Evolutionary conservation across 805 yeast species (phyloP), one percentile per base, ranked within the genome.

Genomic region (Lachancea meyersii): DNA sequence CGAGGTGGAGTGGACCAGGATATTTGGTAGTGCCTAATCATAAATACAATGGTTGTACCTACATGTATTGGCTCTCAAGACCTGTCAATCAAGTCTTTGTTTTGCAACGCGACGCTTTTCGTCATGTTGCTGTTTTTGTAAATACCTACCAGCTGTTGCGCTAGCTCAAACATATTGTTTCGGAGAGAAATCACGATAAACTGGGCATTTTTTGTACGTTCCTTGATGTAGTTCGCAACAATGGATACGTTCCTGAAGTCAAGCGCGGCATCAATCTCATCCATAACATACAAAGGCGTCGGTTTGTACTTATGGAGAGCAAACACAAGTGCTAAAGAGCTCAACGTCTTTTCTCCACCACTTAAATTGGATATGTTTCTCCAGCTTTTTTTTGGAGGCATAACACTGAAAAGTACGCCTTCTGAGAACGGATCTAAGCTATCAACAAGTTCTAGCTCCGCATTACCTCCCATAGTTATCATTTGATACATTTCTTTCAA

Each of bases 321-420:
- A 72, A 93, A 93, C 2, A 93, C 98, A 52, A 93, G 70, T 0
- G 98, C 97, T 55, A 93, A 71, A 0, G 97, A 91, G 54, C 95
- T 84, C 48, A 93, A 73, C 0, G 99, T 93, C 65, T 93, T 93
- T 56, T 93, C 99, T 50, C 99, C 99, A 51, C 99, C 99, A 2
- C 97, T 88, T 44, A 93, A 67, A 56, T 93, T 93, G 16, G 95
- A 79, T 41, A 93, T 93, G 55, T 93, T 93, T 58, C 85, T 84
- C 99, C 99, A 93, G 30, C 94, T 82, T 63, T 93, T 93, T 67
- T 88, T 91, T 0, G 99, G 99, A 1, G 99, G 99, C 98, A 93
- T 93, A 5, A 93, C 98, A 63, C 96, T 85, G 63, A 93, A 93
- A 32, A 89, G 68, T 30, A 93, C 89, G 24, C 99, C 99, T 65